Percentiles rank a stretch among this genome's conserved stretches.
phyloP scores from a whole-genome alignment of 768 basidiomycete genomes.

The Neoboletus subvelutipes region DNA sequence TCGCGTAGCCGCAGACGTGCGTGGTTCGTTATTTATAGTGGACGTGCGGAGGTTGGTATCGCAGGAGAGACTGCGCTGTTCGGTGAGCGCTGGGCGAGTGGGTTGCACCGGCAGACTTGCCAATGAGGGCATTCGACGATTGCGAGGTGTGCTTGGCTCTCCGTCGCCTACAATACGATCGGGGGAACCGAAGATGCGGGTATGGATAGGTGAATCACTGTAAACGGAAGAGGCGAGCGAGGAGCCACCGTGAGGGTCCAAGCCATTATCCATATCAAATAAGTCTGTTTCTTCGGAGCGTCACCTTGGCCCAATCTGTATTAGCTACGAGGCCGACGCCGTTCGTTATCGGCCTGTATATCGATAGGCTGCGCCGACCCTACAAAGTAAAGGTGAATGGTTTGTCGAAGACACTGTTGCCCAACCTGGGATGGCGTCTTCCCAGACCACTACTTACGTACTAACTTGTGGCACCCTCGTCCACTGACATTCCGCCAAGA shows the following conservation, averaged over 20 bases:
- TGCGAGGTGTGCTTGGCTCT: slow-evolving; percentile 15
- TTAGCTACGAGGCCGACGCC: neutral
- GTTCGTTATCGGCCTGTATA: neutral
- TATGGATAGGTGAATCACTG: slow-evolving; percentile 7
- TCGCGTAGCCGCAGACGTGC: slow-evolving; percentile 11
- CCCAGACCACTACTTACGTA: slow-evolving; percentile 14
- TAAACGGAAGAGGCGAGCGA: slow-evolving; percentile 66
- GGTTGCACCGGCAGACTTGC: neutral
- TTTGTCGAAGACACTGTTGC: neutral
- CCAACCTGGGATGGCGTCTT: neutral
- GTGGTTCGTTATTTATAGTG: slow-evolving; percentile 17
- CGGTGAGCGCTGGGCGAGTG: slow-evolving; percentile 5
- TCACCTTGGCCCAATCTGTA: neutral
- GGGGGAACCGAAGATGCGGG: slow-evolving; percentile 28
- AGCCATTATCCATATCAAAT: slow-evolving; percentile 48
- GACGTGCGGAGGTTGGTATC: neutral
- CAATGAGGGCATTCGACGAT: slow-evolving; percentile 20
- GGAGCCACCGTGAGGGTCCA: slow-evolving; percentile 87
- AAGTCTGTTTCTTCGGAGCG: slow-evolving; percentile 3
- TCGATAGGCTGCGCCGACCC: neutral
- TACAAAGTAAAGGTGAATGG: neutral
- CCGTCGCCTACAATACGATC: slow-evolving; percentile 14
- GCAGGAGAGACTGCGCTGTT: slow-evolving; percentile 14
- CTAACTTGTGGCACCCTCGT: neutral
- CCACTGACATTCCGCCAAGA: slow-evolving; percentile 1